These are phyloP conservation scores for Collybia sordida DNA, from an alignment of 768 basidiomycete genomes.

Conservation along the genomic window DNA sequence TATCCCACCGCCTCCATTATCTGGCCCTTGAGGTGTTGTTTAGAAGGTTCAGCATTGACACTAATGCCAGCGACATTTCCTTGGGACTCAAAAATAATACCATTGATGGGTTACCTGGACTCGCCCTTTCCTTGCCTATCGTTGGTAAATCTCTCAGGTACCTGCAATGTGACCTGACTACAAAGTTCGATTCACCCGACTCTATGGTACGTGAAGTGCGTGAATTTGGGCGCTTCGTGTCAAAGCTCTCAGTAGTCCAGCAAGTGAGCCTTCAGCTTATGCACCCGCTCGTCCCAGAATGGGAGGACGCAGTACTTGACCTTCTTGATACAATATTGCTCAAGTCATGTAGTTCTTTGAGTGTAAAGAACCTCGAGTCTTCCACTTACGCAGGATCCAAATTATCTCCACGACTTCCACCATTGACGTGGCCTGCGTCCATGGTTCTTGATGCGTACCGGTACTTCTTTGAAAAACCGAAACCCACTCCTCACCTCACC, in stretches of 20 bases:
- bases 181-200: not conserved
- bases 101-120: not conserved
- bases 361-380: constrained; percentile 1
- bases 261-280: constrained; percentile 1
- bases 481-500: not conserved
- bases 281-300: not conserved
- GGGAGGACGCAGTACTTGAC: constrained; percentile 1
- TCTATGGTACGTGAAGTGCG: not conserved
- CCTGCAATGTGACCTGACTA: constrained; percentile 4
- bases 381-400: not conserved
- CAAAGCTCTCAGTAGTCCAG: not conserved
- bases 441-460: not conserved
- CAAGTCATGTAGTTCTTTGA: constrained; percentile 1
- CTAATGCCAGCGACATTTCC: not conserved
- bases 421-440: not conserved
- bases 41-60: not conserved
- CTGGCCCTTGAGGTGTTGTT: not conserved
- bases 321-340: not conserved
- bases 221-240: not conserved
- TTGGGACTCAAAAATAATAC: not conserved
- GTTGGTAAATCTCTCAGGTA: not conserved
- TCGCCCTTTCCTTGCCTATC: constrained; percentile 1
- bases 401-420: not conserved
- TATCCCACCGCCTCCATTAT: constrained; percentile 1
- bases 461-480: not conserved